These are phyloP conservation scores for Nemania sp. DNA, from an alignment of 2,329 filamentous ascomycete species.

Conservation along the genomic window DNA sequence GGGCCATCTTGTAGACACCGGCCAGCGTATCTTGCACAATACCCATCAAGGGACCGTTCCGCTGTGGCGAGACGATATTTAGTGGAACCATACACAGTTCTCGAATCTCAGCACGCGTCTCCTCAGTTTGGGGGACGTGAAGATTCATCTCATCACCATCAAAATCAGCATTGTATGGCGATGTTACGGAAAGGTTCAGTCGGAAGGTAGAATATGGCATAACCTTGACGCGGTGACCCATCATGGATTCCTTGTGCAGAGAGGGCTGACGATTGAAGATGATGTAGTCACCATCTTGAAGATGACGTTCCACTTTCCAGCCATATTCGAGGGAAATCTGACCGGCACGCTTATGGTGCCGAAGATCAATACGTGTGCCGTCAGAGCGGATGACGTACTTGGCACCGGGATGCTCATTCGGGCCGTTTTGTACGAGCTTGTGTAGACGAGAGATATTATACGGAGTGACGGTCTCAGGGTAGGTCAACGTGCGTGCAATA, in stretches of 20 bases:
- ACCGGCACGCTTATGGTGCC: conserved; percentile 85
- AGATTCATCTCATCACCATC: conserved; percentile 99
- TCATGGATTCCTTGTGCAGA: conserved; percentile 99
- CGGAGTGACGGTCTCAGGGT: conserved; percentile 94
- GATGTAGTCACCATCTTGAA: conserved; percentile 95
- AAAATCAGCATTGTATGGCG: conserved; percentile 99
- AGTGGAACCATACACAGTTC: conserved; percentile 97
- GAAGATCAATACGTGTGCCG: conserved; percentile 90
- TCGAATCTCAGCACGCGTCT: conserved; percentile 91
- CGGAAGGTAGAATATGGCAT: conserved; percentile 99
- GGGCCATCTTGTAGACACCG: conserved; percentile 95
- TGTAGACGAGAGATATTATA: conserved; percentile 97
- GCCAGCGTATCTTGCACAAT: conserved; percentile 98
- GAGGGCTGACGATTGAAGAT: conserved; percentile 99
- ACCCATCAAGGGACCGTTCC: conserved; percentile 97
- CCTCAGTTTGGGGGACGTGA: conserved; percentile 96
- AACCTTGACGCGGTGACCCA: conserved; percentile 95
- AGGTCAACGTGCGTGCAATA: conserved; percentile 90
- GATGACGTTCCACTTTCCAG: conserved; percentile 97
- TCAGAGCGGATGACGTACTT: conserved; percentile 95
- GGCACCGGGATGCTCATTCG: conserved; percentile 92
- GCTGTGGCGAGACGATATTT: conserved; percentile 97
- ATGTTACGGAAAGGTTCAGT: conserved; percentile 95
- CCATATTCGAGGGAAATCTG: conserved; percentile 90
- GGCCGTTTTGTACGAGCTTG: conserved; percentile 86